These are phyloP conservation scores for Crithidia expoeki DNA, from an alignment of 208 protist species.

Conservation along the genomic window DNA sequence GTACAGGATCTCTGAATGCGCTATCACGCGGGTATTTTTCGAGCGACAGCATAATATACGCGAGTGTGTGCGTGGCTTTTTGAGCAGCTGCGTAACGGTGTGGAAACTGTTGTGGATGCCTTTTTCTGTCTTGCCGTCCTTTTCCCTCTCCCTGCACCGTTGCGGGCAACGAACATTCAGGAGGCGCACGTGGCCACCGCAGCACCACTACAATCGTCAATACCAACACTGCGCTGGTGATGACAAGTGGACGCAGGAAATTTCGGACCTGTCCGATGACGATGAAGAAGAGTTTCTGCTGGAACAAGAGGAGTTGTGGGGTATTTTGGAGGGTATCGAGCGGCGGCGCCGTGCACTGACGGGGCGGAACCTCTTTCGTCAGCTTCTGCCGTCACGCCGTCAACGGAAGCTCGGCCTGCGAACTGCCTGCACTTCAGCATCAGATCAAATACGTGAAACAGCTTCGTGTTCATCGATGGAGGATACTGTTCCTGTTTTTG, in stretches of 20 bases:
- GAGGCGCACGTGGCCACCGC: too few species aligned
- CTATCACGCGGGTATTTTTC: background rate
- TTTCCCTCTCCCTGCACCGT: background rate
- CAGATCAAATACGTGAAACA: background rate
- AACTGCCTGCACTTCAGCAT: too few species aligned
- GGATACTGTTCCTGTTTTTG: background rate
- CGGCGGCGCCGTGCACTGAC: slow-evolving; percentile 9
- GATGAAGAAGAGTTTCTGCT: background rate
- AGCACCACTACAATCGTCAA: background rate
- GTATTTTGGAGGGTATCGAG: slow-evolving; percentile 8
- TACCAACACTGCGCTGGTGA: background rate
- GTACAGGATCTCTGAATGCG: background rate
- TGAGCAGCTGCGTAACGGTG: background rate
- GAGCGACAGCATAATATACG: background rate
- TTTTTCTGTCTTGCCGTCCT: background rate
- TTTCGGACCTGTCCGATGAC: slow-evolving; percentile 1
- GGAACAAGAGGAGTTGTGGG: slow-evolving; percentile 20
- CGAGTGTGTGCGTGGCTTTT: background rate
- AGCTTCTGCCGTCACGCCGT: background rate
- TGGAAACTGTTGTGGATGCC: slow-evolving; percentile 3
- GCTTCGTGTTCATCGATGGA: background rate
- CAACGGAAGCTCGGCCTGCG: background rate
- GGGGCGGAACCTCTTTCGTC: background rate
- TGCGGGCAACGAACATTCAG: background rate
- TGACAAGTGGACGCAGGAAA: background rate